Percentiles rank a stretch among this genome's conserved stretches.
phyloP scores from a whole-genome alignment of 495 filamentous ascomycete genomes.

The Diplogelasinospora grovesii region DNA sequence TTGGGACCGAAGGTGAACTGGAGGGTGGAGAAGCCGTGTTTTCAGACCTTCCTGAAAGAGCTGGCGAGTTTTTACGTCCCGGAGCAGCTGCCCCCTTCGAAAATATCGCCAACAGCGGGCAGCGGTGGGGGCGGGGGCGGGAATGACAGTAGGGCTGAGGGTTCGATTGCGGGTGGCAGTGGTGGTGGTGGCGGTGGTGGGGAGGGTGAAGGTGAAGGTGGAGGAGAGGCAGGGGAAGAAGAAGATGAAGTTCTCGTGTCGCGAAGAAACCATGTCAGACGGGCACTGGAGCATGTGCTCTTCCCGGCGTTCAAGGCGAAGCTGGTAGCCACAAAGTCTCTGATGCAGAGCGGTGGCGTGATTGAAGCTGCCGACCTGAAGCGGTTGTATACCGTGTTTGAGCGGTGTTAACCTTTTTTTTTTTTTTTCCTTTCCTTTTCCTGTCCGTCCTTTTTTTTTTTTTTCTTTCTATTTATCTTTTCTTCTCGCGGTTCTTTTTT shows the following conservation, averaged over 20 bases:
- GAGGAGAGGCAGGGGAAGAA: constrained; percentile 7
- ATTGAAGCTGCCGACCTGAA: constrained; percentile 92
- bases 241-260: constrained; percentile 45
- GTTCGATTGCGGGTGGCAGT: no score
- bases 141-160: no score
- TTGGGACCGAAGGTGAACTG: constrained; percentile 88
- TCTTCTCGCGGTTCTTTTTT: no score
- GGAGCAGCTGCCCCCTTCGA: constrained; percentile 74
- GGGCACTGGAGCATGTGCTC: constrained; percentile 62
- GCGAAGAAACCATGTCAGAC: constrained; percentile 51
- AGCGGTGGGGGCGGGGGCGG: no score
- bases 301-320: constrained; percentile 79
- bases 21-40: constrained; percentile 77
- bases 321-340: constrained; percentile 71
- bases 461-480: no score
- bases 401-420: constrained; percentile 61
- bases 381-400: constrained; percentile 94
- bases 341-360: constrained; percentile 67
- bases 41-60: constrained; percentile 76
- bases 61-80: constrained; percentile 91
- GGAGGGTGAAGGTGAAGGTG: constrained; percentile 2
- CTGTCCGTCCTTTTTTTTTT: no score
- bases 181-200: not conserved
- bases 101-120: no score
- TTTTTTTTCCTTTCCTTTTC: no score